Evolutionary conservation across 2,329 filamentous ascomycete species (phyloP), one percentile per base, ranked within the genome.

Genomic region (Sclerotinia nivalis): DNA sequence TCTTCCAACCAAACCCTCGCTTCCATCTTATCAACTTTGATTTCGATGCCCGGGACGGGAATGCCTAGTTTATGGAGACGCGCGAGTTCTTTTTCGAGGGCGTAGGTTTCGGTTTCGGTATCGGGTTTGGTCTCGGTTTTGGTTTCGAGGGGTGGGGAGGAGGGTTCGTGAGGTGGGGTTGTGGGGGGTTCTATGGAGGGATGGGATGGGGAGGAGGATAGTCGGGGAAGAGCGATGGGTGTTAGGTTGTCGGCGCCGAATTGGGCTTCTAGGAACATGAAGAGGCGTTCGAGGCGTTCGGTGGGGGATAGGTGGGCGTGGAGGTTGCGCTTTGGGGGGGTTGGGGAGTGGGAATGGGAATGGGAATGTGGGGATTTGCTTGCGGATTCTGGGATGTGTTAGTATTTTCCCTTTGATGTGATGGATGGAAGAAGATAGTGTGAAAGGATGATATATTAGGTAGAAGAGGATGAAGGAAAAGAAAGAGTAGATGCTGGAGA

Each of bases 241-340:
- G 87, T 84, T 69, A 98, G 89, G 71, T 93, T 90, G 73, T 96
- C 90, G 45, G 88, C 85, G 72, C 96, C 96, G 78, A 99, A 99
- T 80, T 99, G 96, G 3, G 94, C 92, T 83, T 99, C 96, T 20
- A 99, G 89, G 83, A 99, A 97, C 88, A 97, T 92, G 81, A 96
- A 91, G 28, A 99, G 88, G 47, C 95, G 90, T 72, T 91, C 88
- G 54, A 98, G 88, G 54, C 93, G 91, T 75, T 97, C 93, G 58
- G 90, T 85, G 0, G 93, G 85, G 13, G 86, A 86, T 55, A 93
- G 81, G 58, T 91, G 86, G 18, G 90, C 87, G 80, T 97, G 93
- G 0, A 90, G 91, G 78, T 97, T 96, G 60, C 83, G 84, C 34
- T 82, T 80, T 69, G 83, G 81, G 52, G 84, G 76, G 47, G 49